These are phyloP conservation scores for Daedaleopsis sinensis DNA, from an alignment of 768 basidiomycete genomes.

Conservation along the genomic window DNA sequence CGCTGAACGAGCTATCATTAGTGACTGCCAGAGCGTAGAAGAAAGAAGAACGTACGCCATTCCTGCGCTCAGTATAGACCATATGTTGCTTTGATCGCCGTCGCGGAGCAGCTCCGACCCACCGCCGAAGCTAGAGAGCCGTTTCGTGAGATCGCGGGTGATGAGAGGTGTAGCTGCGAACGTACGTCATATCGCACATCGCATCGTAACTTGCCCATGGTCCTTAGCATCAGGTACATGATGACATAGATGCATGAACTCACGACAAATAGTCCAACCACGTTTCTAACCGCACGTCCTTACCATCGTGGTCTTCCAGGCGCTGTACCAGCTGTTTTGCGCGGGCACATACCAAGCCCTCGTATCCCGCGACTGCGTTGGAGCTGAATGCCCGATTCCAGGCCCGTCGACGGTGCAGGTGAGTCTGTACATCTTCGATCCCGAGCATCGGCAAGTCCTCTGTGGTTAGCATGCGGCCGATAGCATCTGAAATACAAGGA, in stretches of 20 bases:
- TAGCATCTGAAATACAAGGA: neutral
- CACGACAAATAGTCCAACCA: slow-evolving; percentile 47
- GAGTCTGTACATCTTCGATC: slow-evolving; percentile 33
- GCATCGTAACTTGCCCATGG: slow-evolving; percentile 38
- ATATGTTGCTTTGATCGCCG: slow-evolving; percentile 41
- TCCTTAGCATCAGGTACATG: neutral
- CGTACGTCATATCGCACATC: slow-evolving; percentile 45
- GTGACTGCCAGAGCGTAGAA: neutral
- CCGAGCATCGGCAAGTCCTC: slow-evolving; percentile 19
- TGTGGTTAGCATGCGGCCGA: neutral
- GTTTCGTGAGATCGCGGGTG: neutral
- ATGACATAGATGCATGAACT: slow-evolving; percentile 12
- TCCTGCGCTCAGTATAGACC: slow-evolving; percentile 46
- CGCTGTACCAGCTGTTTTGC: slow-evolving; percentile 44
- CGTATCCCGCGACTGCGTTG: slow-evolving; percentile 49
- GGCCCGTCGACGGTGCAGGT: slow-evolving; percentile 46
- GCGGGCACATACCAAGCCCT: slow-evolving; percentile 39
- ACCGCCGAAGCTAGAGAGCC: slow-evolving; percentile 40
- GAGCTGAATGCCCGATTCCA: slow-evolving; percentile 54
- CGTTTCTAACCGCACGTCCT: slow-evolving; percentile 33
- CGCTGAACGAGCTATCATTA: neutral
- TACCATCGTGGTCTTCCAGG: slow-evolving; percentile 26
- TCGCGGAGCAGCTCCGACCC: slow-evolving; percentile 36
- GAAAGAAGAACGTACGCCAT: slow-evolving; percentile 39
- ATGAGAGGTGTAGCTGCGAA: neutral